These are phyloP conservation scores for Madurella mycetomatis DNA, from an alignment of 2,329 filamentous ascomycete genomes.

Conservation along the genomic window DNA sequence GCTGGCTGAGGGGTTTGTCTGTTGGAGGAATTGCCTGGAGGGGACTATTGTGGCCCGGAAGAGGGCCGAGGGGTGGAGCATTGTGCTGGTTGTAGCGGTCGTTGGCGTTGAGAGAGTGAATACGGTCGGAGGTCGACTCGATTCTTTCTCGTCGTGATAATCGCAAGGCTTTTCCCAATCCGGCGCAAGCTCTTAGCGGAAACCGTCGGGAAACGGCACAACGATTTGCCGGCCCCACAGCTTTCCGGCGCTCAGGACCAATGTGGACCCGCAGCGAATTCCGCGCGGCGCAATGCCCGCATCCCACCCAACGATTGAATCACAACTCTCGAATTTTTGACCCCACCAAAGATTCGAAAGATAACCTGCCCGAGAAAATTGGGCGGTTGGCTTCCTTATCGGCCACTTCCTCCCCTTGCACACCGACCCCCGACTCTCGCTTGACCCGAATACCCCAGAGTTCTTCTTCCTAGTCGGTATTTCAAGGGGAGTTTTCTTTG, in stretches of 20 bases:
- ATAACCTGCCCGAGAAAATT: constrained; percentile 24
- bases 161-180: constrained; percentile 11
- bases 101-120: too few relatives aligned
- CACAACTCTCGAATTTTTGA: constrained; percentile 27
- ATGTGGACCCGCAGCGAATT: too few relatives aligned
- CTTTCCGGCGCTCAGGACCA: too few relatives aligned
- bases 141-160: constrained; percentile 5
- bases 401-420: constrained; percentile 14
- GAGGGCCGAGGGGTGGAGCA: constrained; percentile 18
- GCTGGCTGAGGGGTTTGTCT: not conserved
- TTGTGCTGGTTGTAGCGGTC: not conserved
- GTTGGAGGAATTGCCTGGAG: constrained; percentile 1
- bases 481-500: constrained; percentile 2
- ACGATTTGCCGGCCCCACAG: constrained; percentile 19
- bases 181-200: not conserved
- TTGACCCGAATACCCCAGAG: constrained; percentile 3
- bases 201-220: constrained; percentile 16
- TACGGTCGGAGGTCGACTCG: not conserved
- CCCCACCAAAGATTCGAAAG: constrained; percentile 28
- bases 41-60: constrained; percentile 10
- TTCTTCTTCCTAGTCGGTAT: not conserved
- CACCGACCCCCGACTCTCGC: constrained; percentile 5
- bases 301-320: constrained; percentile 10
- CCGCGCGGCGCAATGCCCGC: constrained; percentile 1
- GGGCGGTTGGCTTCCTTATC: constrained; percentile 15